Evolutionary conservation across 2,329 filamentous ascomycete genomes (phyloP).

Genomic region (Nemania diffusa): DNA sequence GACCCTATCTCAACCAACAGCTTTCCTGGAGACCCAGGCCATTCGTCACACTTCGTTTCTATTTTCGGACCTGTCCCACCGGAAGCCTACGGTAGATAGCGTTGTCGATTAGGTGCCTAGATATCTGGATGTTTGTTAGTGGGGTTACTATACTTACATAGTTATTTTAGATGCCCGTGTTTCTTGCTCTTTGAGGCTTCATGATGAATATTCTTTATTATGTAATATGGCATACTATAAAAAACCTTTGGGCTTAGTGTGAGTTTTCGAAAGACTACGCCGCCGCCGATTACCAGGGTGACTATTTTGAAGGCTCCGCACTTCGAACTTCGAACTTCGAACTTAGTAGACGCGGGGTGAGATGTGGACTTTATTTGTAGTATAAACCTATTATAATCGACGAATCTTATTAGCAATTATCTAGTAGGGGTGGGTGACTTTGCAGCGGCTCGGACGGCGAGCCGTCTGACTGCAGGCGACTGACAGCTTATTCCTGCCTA

Average conservation of each 20-base stretch:
- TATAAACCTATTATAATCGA: slow-evolving; percentile 1
- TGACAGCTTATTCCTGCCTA: slow-evolving; percentile 8
- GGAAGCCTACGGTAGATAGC: background rate
- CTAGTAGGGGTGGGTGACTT: slow-evolving; percentile 23
- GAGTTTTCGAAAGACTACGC: background rate
- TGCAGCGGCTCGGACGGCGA: slow-evolving; percentile 36
- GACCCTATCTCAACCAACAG: slow-evolving; percentile 1
- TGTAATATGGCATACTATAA: background rate
- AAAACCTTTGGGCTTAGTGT: background rate
- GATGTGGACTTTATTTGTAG: slow-evolving; percentile 1
- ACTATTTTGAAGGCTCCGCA: too few relatives aligned
- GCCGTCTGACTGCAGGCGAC: slow-evolving; percentile 36
- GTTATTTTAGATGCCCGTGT: background rate
- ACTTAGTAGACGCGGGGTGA: background rate
- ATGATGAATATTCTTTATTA: background rate
- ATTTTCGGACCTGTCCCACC: slow-evolving; percentile 21
- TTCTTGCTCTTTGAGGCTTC: background rate
- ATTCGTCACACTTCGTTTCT: slow-evolving; percentile 21
- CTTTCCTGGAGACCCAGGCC: background rate
- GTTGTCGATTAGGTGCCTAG: slow-evolving; percentile 3
- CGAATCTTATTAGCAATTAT: background rate
- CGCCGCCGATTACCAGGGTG: background rate
- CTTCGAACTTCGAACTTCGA: too few relatives aligned
- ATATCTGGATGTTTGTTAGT: slow-evolving; percentile 6
- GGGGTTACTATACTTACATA: background rate